A percentile compares a stretch with the other conserved stretches of the same genome.
Evolutionary conservation across 2,329 filamentous ascomycete genomes (phyloP).

Genomic region (Penicillium sp.): DNA sequence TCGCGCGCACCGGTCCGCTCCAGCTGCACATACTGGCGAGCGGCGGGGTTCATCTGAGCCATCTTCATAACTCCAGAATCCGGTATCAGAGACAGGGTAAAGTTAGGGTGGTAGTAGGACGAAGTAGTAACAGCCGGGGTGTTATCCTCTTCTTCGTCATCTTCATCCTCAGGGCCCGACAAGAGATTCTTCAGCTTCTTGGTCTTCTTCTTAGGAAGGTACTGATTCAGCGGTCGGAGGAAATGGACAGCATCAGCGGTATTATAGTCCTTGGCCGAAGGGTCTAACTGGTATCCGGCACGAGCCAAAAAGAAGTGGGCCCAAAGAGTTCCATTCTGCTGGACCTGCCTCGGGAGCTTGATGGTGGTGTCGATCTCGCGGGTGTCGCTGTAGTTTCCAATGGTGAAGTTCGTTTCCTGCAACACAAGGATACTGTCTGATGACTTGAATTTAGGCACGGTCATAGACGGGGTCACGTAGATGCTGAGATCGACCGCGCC

Average conservation of each 20-base stretch:
- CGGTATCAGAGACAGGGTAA: conserved; percentile 82
- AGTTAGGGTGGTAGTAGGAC: conserved; percentile 93
- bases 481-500: conserved; percentile 76
- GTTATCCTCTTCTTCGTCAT: conserved; percentile 53
- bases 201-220: conserved; percentile 85
- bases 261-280: conserved; percentile 67
- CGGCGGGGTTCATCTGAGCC: conserved; percentile 64
- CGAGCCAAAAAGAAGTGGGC: conserved; percentile 89
- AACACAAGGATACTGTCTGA: conserved; percentile 68
- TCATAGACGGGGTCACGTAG: conserved; percentile 73
- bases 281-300: conserved; percentile 71
- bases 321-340: conserved; percentile 90
- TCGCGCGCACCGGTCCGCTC: conserved; percentile 80
- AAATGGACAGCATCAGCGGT: conserved; percentile 76
- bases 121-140: conserved; percentile 65
- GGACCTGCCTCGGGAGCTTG: conserved; percentile 70
- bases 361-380: conserved; percentile 75
- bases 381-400: conserved; percentile 75
- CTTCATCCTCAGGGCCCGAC: conserved; percentile 49
- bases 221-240: conserved; percentile 78
- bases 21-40: conserved; percentile 72
- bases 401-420: conserved; percentile 72
- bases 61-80: conserved; percentile 69
- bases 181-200: conserved; percentile 84
- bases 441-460: conserved; percentile 60